Evolutionary conservation across 2,329 filamentous ascomycete species (phyloP).

Genomic region (Xylaria sp.): DNA sequence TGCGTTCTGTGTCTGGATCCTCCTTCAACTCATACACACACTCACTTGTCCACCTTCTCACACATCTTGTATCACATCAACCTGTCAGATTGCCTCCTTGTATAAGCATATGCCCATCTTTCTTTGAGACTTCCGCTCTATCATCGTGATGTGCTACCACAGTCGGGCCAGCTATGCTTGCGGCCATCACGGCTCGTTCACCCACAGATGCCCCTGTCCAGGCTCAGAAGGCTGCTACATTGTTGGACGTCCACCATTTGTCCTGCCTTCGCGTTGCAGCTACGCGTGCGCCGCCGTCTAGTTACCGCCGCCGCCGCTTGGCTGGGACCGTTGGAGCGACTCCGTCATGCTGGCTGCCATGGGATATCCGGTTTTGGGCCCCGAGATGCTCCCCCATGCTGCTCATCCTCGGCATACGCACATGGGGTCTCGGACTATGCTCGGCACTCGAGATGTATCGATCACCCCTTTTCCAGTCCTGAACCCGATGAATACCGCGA

Average conservation of each 20-base stretch:
- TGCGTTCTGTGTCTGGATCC: background rate
- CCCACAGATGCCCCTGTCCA: background rate
- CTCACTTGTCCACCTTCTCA: background rate
- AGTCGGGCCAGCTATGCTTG: background rate
- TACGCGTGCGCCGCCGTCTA: constrained; percentile 13
- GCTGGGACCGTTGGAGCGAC: background rate
- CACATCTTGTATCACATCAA: background rate
- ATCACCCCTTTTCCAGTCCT: background rate
- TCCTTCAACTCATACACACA: background rate
- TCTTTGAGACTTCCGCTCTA: background rate
- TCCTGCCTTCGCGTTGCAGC: background rate
- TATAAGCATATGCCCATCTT: background rate
- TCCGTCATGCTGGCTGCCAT: background rate
- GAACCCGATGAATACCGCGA: background rate
- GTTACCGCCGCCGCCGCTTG: background rate
- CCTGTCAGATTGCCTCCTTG: background rate
- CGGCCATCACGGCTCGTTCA: constrained; percentile 9
- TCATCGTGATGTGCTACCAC: constrained; percentile 17
- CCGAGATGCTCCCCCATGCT: background rate
- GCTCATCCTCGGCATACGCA: background rate
- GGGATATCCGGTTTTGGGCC: background rate
- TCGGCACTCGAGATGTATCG: no score
- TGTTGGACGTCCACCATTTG: background rate
- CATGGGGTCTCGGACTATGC: background rate
- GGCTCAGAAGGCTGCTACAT: background rate